Evolutionary conservation across 208 protist genomes (phyloP).

Genomic region (Acanthamoeba quina): DNA sequence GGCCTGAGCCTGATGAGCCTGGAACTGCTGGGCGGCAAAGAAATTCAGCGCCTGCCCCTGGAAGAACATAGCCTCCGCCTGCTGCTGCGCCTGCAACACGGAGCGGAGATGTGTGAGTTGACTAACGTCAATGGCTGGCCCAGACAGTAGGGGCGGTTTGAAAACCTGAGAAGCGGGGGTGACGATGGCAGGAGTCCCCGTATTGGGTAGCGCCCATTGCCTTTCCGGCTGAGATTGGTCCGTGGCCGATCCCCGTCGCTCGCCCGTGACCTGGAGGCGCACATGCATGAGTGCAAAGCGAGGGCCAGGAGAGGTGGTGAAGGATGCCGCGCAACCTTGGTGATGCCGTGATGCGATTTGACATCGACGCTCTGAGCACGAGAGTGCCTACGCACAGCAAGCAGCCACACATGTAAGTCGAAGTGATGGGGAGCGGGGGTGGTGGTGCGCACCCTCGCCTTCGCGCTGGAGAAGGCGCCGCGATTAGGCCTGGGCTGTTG

Average conservation of each 20-base stretch:
- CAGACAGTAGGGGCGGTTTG: too few relatives aligned
- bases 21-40: background rate
- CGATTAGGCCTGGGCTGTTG: background rate
- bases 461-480: background rate
- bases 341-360: background rate
- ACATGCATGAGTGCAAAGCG: background rate
- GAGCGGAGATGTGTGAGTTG: too few relatives aligned
- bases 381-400: background rate
- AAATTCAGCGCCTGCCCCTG: background rate
- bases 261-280: background rate
- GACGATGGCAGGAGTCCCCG: too few relatives aligned
- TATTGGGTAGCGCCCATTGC: background rate
- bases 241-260: background rate
- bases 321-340: background rate
- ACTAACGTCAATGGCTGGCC: too few relatives aligned
- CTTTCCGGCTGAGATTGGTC: background rate
- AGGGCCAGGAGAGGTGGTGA: background rate
- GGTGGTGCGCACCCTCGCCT: background rate
- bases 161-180: background rate
- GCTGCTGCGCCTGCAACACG: background rate
- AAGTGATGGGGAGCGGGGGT: background rate
- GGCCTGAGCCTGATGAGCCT: background rate
- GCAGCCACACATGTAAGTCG: background rate
- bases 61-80: background rate
- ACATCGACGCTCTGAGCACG: constrained; percentile 20